These are phyloP conservation scores for Macrophomina pseudophaseolina DNA, from an alignment of 2,329 filamentous ascomycete species.

Conservation along the genomic window DNA sequence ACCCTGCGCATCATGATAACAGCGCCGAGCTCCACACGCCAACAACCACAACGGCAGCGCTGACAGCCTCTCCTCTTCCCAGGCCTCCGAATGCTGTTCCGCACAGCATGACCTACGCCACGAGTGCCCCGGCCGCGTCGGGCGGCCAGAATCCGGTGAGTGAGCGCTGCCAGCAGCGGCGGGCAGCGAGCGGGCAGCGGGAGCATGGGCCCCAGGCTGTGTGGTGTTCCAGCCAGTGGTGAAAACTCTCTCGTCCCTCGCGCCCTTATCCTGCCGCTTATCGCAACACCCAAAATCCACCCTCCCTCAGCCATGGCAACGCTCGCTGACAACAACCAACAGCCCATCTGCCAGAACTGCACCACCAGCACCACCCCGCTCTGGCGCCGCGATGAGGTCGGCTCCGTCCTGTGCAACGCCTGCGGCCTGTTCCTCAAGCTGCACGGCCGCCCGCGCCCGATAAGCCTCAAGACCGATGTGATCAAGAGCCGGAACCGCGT, in stretches of 20 bases:
- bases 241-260: slow-evolving; percentile 30
- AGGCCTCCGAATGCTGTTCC: slow-evolving; percentile 48
- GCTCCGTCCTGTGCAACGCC: slow-evolving; percentile 96
- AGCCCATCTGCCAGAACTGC: slow-evolving; percentile 98
- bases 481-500: slow-evolving; percentile 99
- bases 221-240: slow-evolving; percentile 26
- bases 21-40: slow-evolving; percentile 18
- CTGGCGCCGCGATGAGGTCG: slow-evolving; percentile 96
- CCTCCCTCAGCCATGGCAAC: slow-evolving; percentile 15
- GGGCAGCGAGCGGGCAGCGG: slow-evolving; percentile 38
- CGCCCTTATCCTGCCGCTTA: slow-evolving; percentile 56
- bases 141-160: slow-evolving; percentile 67
- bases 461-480: slow-evolving; percentile 97
- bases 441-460: slow-evolving; percentile 89
- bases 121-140: slow-evolving; percentile 68
- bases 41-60: slow-evolving; percentile 13
- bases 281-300: slow-evolving; percentile 38
- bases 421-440: slow-evolving; percentile 97
- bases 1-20: slow-evolving; percentile 24
- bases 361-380: slow-evolving; percentile 92
- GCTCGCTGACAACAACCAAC: slow-evolving; percentile 50
- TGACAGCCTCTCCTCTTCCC: slow-evolving; percentile 9
- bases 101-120: slow-evolving; percentile 65
- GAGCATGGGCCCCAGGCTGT: slow-evolving; percentile 40
- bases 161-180: slow-evolving; percentile 26